Percentiles rank a stretch among this genome's conserved stretches.
Conservation (phyloP, 2,329 filamentous ascomycete genomes). For the Zymoseptoria pseudotritici region DNA sequence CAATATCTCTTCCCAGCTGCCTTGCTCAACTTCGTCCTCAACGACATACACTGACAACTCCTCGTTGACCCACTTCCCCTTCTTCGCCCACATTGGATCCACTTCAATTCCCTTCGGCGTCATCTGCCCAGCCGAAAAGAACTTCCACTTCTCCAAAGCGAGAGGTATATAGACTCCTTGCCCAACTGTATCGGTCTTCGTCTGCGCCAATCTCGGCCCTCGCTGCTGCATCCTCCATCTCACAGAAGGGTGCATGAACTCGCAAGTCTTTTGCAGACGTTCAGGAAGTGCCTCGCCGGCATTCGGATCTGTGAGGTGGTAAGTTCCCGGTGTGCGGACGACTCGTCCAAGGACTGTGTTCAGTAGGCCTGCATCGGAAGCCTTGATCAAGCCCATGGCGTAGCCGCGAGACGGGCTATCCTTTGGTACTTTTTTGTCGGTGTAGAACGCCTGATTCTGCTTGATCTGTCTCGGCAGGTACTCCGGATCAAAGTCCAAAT, state of each 20-base stretch:
- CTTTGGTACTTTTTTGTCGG: slow-evolving; percentile 31
- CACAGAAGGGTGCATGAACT: slow-evolving; percentile 44
- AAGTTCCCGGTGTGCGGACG: slow-evolving; percentile 38
- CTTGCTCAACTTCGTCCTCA: slow-evolving; percentile 5
- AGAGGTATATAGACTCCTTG: slow-evolving; percentile 5
- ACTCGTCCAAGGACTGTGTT: slow-evolving; percentile 37
- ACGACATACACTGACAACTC: slow-evolving; percentile 8
- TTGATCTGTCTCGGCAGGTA: slow-evolving; percentile 38
- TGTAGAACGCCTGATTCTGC: slow-evolving; percentile 36
- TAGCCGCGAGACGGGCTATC: slow-evolving; percentile 20
- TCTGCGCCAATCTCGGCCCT: slow-evolving; percentile 32
- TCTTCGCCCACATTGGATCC: slow-evolving; percentile 5
- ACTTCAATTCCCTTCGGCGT: neutral
- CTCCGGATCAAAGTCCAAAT: slow-evolving; percentile 36
- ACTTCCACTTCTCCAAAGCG: slow-evolving; percentile 9
- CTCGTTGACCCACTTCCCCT: slow-evolving; percentile 9
- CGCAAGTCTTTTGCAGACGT: slow-evolving; percentile 38
- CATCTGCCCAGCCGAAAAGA: slow-evolving; percentile 4
- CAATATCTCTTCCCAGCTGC: slow-evolving; percentile 3
- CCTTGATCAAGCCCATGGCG: slow-evolving; percentile 39
- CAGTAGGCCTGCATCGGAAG: slow-evolving; percentile 33
- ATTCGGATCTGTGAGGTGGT: slow-evolving; percentile 35
- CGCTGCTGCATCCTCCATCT: slow-evolving; percentile 35
- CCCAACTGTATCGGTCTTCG: slow-evolving; percentile 4
- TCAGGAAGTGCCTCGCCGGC: slow-evolving; percentile 32